Base-by-base conservation (phyloP, 2,329 filamentous ascomycete genomes). In the Paecilomyces niveus region DNA sequence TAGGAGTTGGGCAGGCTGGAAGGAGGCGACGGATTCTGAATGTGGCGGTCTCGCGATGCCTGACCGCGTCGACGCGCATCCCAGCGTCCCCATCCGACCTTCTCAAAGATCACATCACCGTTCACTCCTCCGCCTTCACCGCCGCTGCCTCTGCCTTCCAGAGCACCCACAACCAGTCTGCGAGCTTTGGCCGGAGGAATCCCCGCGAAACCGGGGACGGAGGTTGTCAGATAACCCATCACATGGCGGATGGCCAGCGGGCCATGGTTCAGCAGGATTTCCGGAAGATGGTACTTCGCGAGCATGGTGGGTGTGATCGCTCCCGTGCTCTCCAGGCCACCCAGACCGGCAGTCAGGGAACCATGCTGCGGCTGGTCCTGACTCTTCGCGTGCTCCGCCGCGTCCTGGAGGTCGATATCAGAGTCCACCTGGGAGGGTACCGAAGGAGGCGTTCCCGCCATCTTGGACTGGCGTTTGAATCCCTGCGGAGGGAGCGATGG, bases 41-140 rank as follows among this genome's bases (percentile, higher is more conserved):
- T 59, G 59, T 70, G 67, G 32, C 65, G 61, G 60, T 70, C 65
- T 32, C 66, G 67, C 57, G 68, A 61, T 51, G 82, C 78, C 61
- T 89, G 84, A 57, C 87, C 89, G 67, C 85, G 85, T 71, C 85
- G 82, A 70, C 86, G 86, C 61, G 92, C 94, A 74, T 95, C 89
- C 93, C 93, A 99, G 64, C 92, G 86, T 60, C 94, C 94, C 93
- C 93, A 97, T 70, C 93, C 93, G 59, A 97, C 91, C 81, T 97
- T 97, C 74, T 95, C 89, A 71, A 96, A 97, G 57, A 79, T 64
- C 59, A 78, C 72, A 54, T 85, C 85, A 59, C 82, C 81, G 63
- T 85, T 82, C 57, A 76, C 75, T 62, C 83, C 83, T 62, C 77
- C 78, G 52, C 77, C 77, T 58, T 76, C 74, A 54, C 80, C 81